phyloP scores from a whole-genome alignment of 768 basidiomycete genomes.

The Russula brevipes region DNA sequence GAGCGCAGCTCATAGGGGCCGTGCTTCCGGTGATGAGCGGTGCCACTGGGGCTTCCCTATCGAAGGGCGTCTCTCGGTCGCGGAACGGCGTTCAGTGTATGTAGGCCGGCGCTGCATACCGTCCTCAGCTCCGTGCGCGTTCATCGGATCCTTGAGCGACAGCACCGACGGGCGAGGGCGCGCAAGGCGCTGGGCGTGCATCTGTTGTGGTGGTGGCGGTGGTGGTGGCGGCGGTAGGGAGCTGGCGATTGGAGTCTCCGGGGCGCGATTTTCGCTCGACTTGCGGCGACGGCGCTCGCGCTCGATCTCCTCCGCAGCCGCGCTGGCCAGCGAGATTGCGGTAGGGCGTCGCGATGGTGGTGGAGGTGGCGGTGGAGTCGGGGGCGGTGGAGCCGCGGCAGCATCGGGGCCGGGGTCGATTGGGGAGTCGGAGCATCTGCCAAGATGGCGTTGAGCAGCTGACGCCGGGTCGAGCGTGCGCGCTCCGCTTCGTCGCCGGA shows the following conservation, averaged over 20 bases:
- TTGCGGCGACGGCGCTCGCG: constrained; percentile 24
- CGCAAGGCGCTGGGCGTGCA: constrained; percentile 8
- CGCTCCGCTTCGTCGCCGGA: constrained; percentile 26
- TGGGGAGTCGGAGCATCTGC: constrained; percentile 20
- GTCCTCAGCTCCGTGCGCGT: constrained; percentile 13
- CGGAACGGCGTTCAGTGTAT: constrained; percentile 15
- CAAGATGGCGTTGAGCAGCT: constrained; percentile 16
- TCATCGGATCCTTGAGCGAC: constrained; percentile 15
- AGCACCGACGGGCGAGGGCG: constrained; percentile 11
- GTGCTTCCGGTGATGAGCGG: constrained; percentile 18
- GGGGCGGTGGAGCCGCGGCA: background rate
- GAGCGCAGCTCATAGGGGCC: constrained; percentile 20
- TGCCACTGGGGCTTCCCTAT: constrained; percentile 20
- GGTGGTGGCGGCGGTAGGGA: background rate
- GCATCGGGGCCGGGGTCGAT: constrained; percentile 11
- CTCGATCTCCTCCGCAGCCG: constrained; percentile 22
- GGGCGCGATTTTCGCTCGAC: constrained; percentile 17
- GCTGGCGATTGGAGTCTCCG: background rate
- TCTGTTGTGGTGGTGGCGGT: background rate
- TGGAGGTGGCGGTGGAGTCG: background rate
- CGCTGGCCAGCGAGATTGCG: constrained; percentile 23
- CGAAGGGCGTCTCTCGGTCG: constrained; percentile 22
- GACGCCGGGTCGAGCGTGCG: constrained; percentile 14
- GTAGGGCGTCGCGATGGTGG: constrained; percentile 2
- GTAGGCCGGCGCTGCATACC: constrained; percentile 9